A percentile compares a stretch with the other conserved stretches of the same genome.
Evolutionary conservation across 2,329 filamentous ascomycete genomes (phyloP).

Genomic region (Furcasterigmium sp.): DNA sequence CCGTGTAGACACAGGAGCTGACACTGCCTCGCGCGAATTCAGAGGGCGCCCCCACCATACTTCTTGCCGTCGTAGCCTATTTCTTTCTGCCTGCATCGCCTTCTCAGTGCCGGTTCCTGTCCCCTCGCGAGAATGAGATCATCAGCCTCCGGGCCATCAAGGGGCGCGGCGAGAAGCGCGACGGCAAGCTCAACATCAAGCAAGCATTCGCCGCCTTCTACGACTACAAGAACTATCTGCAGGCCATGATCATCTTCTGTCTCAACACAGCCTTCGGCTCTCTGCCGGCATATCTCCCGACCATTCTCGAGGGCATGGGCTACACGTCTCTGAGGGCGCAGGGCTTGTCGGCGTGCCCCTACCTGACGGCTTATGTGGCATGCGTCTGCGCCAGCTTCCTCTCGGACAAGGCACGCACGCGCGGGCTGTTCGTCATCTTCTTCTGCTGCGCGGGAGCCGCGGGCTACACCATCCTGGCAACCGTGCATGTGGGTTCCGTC

Average conservation of each 20-base stretch:
- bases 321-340: conserved; percentile 63
- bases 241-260: conserved; percentile 34
- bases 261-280: conserved; percentile 27
- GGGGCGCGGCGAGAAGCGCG: conserved; percentile 36
- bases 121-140: conserved; percentile 50
- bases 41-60: conserved; percentile 54
- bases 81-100: conserved; percentile 50
- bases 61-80: conserved; percentile 49
- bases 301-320: conserved; percentile 61
- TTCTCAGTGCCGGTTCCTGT: conserved; percentile 47
- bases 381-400: conserved; percentile 57
- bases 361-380: conserved; percentile 60
- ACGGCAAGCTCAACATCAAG: conserved; percentile 36
- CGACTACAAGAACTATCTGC: conserved; percentile 45
- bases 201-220: conserved; percentile 42
- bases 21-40: background rate
- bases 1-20: too few species aligned
- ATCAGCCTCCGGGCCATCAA: conserved; percentile 46
- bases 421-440: conserved; percentile 52
- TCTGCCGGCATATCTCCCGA: conserved; percentile 59
- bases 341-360: conserved; percentile 67
- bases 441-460: conserved; percentile 52
- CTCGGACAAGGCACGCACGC: conserved; percentile 61
- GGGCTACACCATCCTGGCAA: conserved; percentile 62
- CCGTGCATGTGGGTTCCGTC: conserved; percentile 31